Conservation (phyloP, 305 asterid species). For the Galium porrigens region DNA sequence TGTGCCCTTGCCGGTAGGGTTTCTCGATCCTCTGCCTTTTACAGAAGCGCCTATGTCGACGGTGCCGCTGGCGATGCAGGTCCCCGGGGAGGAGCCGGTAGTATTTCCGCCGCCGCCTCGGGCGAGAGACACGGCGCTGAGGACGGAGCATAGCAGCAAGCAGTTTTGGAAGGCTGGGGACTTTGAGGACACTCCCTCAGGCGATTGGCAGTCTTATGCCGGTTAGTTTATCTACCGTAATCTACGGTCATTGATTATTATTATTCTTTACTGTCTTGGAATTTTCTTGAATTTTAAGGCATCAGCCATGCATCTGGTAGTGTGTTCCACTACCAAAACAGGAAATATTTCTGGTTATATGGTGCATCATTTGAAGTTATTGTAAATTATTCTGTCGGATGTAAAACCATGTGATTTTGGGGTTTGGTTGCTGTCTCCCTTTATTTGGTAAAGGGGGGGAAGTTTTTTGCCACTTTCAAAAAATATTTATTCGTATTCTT, state of each 20-base stretch:
- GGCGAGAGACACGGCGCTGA: conserved; percentile 12
- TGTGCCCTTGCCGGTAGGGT: conserved; percentile 52
- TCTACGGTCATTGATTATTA: background rate
- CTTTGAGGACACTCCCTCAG: conserved; percentile 37
- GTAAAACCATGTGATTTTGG: background rate
- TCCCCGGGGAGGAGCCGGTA: conserved; percentile 15
- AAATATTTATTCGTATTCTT: background rate
- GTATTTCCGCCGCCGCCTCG: conserved; percentile 22
- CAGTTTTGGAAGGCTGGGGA: conserved; percentile 96
- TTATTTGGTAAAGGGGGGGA: background rate
- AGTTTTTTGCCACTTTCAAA: background rate
- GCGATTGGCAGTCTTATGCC: conserved; percentile 29
- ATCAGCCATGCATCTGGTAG: background rate
- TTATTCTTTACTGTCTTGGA: background rate
- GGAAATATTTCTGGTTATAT: background rate
- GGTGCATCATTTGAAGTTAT: background rate
- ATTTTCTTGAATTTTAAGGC: background rate
- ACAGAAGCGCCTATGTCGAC: conserved; percentile 2
- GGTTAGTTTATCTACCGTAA: conserved; percentile 23
- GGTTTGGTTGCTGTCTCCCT: background rate
- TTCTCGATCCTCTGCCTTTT: conserved; percentile 52
- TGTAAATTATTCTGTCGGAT: too few species aligned
- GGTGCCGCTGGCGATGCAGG: conserved; percentile 20
- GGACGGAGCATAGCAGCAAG: conserved; percentile 17
- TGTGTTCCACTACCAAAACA: background rate